These are phyloP conservation scores for Colletotrichum orchidophilum DNA, from an alignment of 2,329 filamentous ascomycete species.

Conservation along the genomic window DNA sequence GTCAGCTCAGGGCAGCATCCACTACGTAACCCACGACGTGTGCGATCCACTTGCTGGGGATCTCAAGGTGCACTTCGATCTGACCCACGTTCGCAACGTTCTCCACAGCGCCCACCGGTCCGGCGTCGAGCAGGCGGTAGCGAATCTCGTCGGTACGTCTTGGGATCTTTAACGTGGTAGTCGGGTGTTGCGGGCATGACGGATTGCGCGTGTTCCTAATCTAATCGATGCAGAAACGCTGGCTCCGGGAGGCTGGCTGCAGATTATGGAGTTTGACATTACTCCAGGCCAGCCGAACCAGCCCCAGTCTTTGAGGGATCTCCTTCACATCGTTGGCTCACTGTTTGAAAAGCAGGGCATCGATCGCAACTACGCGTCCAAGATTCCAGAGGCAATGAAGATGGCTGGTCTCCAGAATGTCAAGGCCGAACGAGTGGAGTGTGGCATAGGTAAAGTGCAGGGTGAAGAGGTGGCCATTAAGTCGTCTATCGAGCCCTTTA, in stretches of 20 bases:
- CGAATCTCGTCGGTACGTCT: slow-evolving; percentile 7
- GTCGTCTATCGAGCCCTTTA: slow-evolving; percentile 9
- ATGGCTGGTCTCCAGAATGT: slow-evolving; percentile 25
- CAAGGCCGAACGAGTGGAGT: neutral
- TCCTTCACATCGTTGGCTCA: slow-evolving; percentile 3
- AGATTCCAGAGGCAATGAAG: slow-evolving; percentile 2
- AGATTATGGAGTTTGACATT: slow-evolving; percentile 17
- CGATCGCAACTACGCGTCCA: neutral
- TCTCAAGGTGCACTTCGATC: slow-evolving; percentile 13
- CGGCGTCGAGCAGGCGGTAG: slow-evolving; percentile 17
- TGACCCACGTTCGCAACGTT: slow-evolving; percentile 28
- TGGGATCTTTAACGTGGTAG: neutral
- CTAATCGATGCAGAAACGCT: slow-evolving; percentile 12
- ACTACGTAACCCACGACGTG: slow-evolving; percentile 25
- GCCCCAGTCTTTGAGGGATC: slow-evolving; percentile 3
- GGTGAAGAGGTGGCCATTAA: neutral
- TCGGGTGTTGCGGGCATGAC: neutral
- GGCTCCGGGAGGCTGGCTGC: slow-evolving; percentile 31
- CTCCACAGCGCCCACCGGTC: slow-evolving; percentile 11
- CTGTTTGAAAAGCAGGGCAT: slow-evolving; percentile 23
- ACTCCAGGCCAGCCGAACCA: neutral
- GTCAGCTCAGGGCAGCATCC: slow-evolving; percentile 26
- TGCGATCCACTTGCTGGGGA: slow-evolving; percentile 14
- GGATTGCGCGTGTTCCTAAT: neutral
- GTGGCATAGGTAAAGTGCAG: neutral